Evolutionary conservation across 768 basidiomycete species (phyloP).

Genomic region (Pisolithus albus): DNA sequence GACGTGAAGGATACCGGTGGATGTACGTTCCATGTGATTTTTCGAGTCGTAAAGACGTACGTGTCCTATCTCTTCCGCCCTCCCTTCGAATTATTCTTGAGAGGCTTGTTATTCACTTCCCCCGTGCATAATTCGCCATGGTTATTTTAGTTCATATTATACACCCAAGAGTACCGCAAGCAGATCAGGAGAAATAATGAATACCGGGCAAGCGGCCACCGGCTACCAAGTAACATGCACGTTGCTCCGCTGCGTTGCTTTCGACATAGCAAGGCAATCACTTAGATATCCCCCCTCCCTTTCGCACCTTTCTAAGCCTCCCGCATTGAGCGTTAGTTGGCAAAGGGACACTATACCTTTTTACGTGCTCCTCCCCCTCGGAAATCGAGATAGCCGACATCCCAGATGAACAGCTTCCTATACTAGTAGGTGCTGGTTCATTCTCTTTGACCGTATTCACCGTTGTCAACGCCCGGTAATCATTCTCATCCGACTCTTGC

Average conservation of each 20-base stretch:
- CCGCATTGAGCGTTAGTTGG: not conserved
- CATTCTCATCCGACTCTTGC: not conserved
- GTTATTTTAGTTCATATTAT: not conserved
- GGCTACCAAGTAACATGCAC: not conserved
- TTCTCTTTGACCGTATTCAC: not conserved
- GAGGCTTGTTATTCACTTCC: not conserved
- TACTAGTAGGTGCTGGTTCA: not conserved
- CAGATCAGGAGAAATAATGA: not conserved
- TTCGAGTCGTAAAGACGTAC: not conserved
- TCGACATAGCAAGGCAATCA: not conserved
- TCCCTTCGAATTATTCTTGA: not conserved
- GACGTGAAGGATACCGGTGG: no score
- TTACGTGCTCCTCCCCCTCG: not conserved
- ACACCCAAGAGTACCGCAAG: not conserved
- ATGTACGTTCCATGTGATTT: not conserved
- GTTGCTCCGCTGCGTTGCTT: not conserved
- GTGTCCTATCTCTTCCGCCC: not conserved
- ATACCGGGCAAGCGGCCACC: no score
- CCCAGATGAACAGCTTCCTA: not conserved
- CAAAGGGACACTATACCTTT: not conserved
- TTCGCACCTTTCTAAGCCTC: not conserved
- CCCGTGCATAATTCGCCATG: not conserved
- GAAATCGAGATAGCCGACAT: not conserved
- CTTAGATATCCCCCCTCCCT: not conserved
- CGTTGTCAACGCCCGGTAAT: not conserved